phyloP scores from a whole-genome alignment of 306 rosid genomes.

The Fagus sylvatica region DNA sequence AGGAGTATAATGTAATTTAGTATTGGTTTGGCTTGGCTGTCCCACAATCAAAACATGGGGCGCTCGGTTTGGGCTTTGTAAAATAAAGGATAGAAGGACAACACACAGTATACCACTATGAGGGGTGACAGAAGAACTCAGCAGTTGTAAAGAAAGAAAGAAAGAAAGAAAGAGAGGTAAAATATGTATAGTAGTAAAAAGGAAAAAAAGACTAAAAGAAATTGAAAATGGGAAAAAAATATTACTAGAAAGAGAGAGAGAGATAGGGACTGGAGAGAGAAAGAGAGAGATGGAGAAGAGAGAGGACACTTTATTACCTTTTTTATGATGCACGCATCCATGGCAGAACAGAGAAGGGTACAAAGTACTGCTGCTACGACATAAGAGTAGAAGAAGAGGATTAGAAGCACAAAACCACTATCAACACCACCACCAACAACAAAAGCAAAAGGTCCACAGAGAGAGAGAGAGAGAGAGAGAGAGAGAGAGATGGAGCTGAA shows the following conservation, averaged over 20 bases:
- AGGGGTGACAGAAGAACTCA: constrained; percentile 31
- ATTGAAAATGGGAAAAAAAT: neutral
- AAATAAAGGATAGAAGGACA: constrained; percentile 12
- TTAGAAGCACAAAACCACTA: constrained; percentile 15
- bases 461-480: neutral
- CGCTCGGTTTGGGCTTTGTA: constrained; percentile 8
- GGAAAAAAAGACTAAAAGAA: constrained; percentile 31
- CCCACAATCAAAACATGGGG: constrained; percentile 14
- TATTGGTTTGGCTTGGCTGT: neutral
- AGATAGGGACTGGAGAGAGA: constrained; percentile 3
- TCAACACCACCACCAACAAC: constrained; percentile 14
- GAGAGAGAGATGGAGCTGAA: constrained; percentile 14
- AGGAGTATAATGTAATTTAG: constrained; percentile 10
- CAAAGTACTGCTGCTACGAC: constrained; percentile 32
- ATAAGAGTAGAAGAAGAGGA: constrained; percentile 1
- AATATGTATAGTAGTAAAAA: neutral
- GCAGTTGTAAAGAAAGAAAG: constrained; percentile 10
- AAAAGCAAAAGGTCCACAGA: constrained; percentile 1
- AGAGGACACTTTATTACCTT: constrained; percentile 79
- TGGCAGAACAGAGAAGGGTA: constrained; percentile 62
- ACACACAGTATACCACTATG: constrained; percentile 17
- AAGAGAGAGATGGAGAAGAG: constrained; percentile 21
- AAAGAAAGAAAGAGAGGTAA: constrained; percentile 1
- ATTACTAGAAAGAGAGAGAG: neutral
- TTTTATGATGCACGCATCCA: constrained; percentile 96